Evolutionary conservation across 148 eudicot species (phyloP), one percentile per base, ranked within the genome.

Genomic region (Fallopia convolvulus): DNA sequence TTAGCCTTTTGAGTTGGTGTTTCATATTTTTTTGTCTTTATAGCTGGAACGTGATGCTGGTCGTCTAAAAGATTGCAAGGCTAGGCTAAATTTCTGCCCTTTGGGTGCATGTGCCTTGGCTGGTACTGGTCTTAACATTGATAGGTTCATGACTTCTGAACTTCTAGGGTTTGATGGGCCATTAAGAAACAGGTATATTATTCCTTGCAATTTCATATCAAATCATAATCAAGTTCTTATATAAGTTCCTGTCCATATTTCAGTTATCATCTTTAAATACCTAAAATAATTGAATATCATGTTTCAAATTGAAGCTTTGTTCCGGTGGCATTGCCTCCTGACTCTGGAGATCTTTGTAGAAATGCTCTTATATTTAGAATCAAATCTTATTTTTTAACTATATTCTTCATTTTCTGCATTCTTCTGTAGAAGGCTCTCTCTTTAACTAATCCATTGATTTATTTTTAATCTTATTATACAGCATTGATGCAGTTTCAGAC

Each of bases 401-500:
- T 65, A 65, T 32, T 30, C 40, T 39, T 15, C 46, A 36, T 39
- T 68, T 68, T 17, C 3, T 66, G 3, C 32, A 33, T 68, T 32
- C 72, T 68, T 9, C 17, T 61, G 17, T 5, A 61, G 70, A 61
- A 20, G 17, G 3, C 78, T 71, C 36, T 65, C 44, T 26, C 30
- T 72, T 44, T 7, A 55, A 42, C 23, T 81, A 74, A 75, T 71
- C 85, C 70, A 30, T 73, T 74, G 73, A 75, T 55, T 76, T 75
- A 50, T 55, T 18, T 55, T 18, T 83, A 78, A 68, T 81, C 72
- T 78, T 81, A 72, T 78, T 81, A 72, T 83, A 86, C 80, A 96
- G 99, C 90, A 93, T 96, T 74, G 99, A 96, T 83, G 99, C 99
- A 80, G 99, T 96, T 81, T 91, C 99, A 44, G 99, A 96, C 80